A percentile compares a stretch with the other conserved stretches of the same genome.
These are phyloP conservation scores for Apiotrichum siamense DNA, from an alignment of 1,284 basidiomycete genomes.

Conservation along the genomic window DNA sequence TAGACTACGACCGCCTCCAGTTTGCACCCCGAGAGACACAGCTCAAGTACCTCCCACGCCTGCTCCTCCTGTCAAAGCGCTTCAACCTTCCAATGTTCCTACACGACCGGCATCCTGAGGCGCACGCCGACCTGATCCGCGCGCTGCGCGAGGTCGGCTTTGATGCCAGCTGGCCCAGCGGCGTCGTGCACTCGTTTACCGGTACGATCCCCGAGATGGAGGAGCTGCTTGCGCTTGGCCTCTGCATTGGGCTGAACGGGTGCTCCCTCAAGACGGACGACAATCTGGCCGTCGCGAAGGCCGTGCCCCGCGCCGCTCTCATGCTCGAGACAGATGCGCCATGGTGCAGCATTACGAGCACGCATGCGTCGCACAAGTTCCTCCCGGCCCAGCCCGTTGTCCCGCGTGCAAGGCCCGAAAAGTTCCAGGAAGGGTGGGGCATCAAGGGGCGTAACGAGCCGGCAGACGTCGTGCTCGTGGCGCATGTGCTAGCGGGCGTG, in stretches of 20 bases:
- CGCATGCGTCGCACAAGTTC: conserved; percentile 63
- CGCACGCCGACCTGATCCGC: conserved; percentile 65
- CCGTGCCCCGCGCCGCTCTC: conserved; percentile 60
- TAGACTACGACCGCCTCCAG: conserved; percentile 78
- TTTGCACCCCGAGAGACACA: conserved; percentile 64
- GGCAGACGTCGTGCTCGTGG: conserved; percentile 62
- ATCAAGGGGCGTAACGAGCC: conserved; percentile 84
- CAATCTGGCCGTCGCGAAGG: conserved; percentile 59
- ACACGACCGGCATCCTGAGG: conserved; percentile 71
- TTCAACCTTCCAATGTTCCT: conserved; percentile 74
- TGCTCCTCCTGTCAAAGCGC: conserved; percentile 65
- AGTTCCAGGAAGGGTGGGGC: conserved; percentile 57
- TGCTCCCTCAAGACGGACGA: conserved; percentile 76
- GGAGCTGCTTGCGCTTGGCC: conserved; percentile 66
- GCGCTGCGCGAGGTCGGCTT: conserved; percentile 32
- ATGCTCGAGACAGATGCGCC: conserved; percentile 81
- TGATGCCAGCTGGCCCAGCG: conserved; percentile 54
- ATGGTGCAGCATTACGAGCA: conserved; percentile 74
- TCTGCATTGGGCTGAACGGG: conserved; percentile 72
- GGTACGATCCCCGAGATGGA: conserved; percentile 61
- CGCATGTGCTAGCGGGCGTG: conserved; percentile 65
- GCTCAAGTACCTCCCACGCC: conserved; percentile 62
- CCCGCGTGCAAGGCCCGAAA: conserved; percentile 59
- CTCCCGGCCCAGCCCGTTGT: conserved; percentile 57
- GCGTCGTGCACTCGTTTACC: conserved; percentile 83